Percentiles rank a stretch among this genome's conserved stretches.
Evolutionary conservation across 805 yeast genomes (phyloP).

Genomic region (Myxozyma nipponensis): DNA sequence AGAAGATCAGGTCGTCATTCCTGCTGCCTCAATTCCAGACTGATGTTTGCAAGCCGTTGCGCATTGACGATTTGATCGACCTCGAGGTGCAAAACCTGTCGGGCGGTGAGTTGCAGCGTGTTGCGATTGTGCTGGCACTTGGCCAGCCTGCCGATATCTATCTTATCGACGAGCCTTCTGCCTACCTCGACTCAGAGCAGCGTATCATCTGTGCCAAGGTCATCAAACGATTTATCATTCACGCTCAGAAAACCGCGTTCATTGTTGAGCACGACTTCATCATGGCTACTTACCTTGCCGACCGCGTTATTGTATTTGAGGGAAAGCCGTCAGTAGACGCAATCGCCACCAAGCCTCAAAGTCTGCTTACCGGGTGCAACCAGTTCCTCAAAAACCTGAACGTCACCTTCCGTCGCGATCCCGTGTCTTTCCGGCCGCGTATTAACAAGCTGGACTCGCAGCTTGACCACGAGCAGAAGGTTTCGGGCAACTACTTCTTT

Average conservation of each 20-base stretch:
- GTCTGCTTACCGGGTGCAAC: constrained; percentile 95
- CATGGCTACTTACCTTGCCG: constrained; percentile 99
- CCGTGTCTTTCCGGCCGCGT: constrained; percentile 97
- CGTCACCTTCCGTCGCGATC: constrained; percentile 99
- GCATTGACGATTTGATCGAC: constrained; percentile 89
- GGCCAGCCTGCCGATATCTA: constrained; percentile 96
- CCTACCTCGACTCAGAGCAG: constrained; percentile 98
- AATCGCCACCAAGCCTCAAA: constrained; percentile 82
- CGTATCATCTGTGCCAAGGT: constrained; percentile 99
- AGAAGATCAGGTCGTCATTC: constrained; percentile 91
- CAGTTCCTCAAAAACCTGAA: constrained; percentile 92
- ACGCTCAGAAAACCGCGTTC: constrained; percentile 97
- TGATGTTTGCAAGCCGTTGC: constrained; percentile 93
- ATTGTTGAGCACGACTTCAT: constrained; percentile 99
- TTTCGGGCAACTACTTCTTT: constrained; percentile 91
- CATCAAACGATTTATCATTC: constrained; percentile 92
- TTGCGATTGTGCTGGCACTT: constrained; percentile 90
- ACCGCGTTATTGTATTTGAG: constrained; percentile 96
- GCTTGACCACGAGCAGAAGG: constrained; percentile 92
- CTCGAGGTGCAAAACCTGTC: constrained; percentile 96
- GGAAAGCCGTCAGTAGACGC: constrained; percentile 89
- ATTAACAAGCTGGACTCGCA: constrained; percentile 96
- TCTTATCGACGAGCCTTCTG: constrained; percentile 97
- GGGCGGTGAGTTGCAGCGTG: constrained; percentile 99
- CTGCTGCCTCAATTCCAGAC: constrained; percentile 97